phyloP scores from a whole-genome alignment of 2,329 filamentous ascomycete genomes.

The Parascedosporium putredinis region DNA sequence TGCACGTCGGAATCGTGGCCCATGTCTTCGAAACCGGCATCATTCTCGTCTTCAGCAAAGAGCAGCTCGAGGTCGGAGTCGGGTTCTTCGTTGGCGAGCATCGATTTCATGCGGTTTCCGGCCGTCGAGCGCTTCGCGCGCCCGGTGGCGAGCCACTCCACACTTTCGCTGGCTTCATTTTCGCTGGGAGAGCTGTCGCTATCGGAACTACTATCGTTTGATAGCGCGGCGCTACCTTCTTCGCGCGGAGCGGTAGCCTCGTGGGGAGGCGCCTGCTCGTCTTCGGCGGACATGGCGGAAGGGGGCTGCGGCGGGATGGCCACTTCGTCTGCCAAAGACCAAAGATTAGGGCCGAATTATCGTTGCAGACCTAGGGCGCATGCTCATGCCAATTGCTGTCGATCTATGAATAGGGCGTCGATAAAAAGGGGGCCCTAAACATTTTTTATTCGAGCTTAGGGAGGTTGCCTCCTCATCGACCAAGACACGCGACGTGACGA shows the following conservation, averaged over 20 bases:
- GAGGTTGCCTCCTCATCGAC: too few species aligned
- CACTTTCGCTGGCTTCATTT: slow-evolving; percentile 19
- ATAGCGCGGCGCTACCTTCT: background rate
- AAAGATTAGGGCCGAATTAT: background rate
- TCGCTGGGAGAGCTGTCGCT: slow-evolving; percentile 26
- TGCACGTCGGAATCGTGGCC: slow-evolving; percentile 66
- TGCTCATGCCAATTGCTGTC: too few species aligned
- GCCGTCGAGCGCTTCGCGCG: slow-evolving; percentile 71
- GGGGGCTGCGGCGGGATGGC: background rate
- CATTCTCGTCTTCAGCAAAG: slow-evolving; percentile 64
- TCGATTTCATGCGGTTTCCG: slow-evolving; percentile 70
- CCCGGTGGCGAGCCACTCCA: slow-evolving; percentile 64
- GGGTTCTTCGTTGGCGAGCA: slow-evolving; percentile 65
- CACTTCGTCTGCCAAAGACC: background rate
- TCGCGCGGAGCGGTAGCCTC: background rate
- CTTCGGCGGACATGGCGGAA: slow-evolving; percentile 3
- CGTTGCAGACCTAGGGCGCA: background rate
- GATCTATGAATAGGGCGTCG: too few species aligned
- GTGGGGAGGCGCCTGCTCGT: background rate
- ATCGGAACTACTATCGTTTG: slow-evolving; percentile 11
- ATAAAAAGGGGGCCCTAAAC: too few species aligned
- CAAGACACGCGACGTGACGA: too few species aligned
- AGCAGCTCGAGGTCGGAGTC: slow-evolving; percentile 60
- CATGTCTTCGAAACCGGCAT: slow-evolving; percentile 59
- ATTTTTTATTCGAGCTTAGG: too few species aligned